Evolutionary conservation across 2,329 filamentous ascomycete genomes (phyloP).

Genomic region (Claviceps quebecensis): DNA sequence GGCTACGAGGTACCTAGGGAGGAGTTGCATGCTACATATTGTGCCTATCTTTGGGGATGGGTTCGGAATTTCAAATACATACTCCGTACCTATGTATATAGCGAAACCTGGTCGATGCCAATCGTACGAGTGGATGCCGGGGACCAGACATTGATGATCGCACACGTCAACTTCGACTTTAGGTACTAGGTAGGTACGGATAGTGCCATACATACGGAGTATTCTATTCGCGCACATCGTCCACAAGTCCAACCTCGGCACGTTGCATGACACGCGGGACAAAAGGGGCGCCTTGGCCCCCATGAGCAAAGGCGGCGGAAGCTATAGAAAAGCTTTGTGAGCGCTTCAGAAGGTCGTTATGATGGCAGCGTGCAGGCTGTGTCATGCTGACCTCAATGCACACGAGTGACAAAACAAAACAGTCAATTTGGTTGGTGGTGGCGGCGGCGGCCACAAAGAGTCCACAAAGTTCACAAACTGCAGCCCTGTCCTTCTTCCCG

Average conservation of each 20-base stretch:
- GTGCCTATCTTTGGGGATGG: neutral
- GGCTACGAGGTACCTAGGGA: neutral
- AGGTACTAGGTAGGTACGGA: too few species aligned
- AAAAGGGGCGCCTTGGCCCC: neutral
- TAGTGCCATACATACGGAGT: too few species aligned
- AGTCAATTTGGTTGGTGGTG: too few species aligned
- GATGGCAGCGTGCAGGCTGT: neutral
- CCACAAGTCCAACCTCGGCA: neutral
- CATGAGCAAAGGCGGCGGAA: neutral
- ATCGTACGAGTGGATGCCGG: neutral
- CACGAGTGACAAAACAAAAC: neutral
- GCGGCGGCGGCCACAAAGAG: too few species aligned
- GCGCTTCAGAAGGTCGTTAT: neutral
- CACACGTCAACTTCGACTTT: neutral
- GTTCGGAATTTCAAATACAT: neutral
- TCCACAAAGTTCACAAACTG: neutral
- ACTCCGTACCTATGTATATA: too few species aligned
- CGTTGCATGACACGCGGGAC: neutral
- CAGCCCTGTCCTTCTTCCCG: neutral
- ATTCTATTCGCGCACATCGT: too few species aligned
- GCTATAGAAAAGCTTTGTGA: too few species aligned
- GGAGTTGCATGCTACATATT: neutral
- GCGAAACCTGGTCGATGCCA: neutral
- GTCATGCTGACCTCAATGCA: neutral
- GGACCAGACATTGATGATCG: neutral